Base-by-base conservation (phyloP, 306 rosid genomes). In the Mucuna pruriens region DNA sequence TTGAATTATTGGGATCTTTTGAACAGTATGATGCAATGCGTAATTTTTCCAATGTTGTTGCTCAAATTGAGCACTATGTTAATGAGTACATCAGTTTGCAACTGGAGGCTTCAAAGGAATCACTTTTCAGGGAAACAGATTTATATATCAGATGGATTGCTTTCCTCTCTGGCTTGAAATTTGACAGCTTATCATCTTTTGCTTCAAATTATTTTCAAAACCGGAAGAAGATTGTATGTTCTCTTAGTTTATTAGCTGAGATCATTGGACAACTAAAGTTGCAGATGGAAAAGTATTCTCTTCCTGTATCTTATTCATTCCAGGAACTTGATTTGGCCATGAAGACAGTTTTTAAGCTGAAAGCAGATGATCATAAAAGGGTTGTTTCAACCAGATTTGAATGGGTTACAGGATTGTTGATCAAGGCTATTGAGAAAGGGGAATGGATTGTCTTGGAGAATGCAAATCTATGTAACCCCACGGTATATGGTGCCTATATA, bases 371-470 rank as follows among this genome's bases (percentile, higher is more conserved):
- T 76, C 80, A 70, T 65, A 91, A 80, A 70, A 84, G 82, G 36
- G 77, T 76, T 36, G 84, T 83, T 85, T 86, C 97, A 34, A 87
- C 85, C 6, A 95, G 90, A 87, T 95, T 95, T 87, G 98, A 93
- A 85, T 95, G 99, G 99, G 95, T 93, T 67, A 65, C 85, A 5
- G 99, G 99, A 70, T 12, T 85, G 52, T 76, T 95, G 84, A 85
- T 95, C 72, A 91, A 86, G 89, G 97, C 99, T 63, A 86, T 95
- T 72, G 99, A 95, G 75, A 90, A 78, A 61, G 99, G 99, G 73
- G 98, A 95, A 57, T 95, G 99, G 99, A 90, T 95, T 68, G 89
- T 95, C 34, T 89, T 95, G 62, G 97, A 95, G 78, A 93, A 95
- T 84, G 98, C 99, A 74, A 95, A 95, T 87, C 88, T 93, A 48